Base-by-base conservation (phyloP, 495 filamentous ascomycete genomes). In the Tuber melanosporum region DNA sequence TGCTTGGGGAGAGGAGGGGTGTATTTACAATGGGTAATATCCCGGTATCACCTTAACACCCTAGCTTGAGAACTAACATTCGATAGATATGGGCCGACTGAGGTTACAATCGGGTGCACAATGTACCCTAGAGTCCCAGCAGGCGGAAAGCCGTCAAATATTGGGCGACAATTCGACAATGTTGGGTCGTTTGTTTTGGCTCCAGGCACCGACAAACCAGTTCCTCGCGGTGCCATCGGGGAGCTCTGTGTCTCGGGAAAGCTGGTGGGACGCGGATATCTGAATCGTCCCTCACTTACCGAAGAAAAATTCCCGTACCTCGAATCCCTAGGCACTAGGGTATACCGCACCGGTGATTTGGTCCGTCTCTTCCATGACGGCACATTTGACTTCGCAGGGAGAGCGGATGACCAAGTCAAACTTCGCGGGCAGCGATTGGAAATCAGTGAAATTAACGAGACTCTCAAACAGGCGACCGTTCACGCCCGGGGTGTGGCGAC, bases 221-320 rank as follows among this genome's bases (percentile, higher is more conserved):
- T 94, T 12, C 84, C 94, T 9, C 87, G 90, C n/a, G 94, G 94
- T 9, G 91, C 89, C 12, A 87, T 95, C 46, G 94, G 94, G 36
- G 94, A 98, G 82, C 88, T 98, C 8, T 97, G 93, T 80, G 90
- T 97, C 45, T 92, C 91, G 8, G 94, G 94, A 0, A 91, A 90
- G 75, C 86, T 98, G 8, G 93, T 98, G 46, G 94, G 91, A 10
- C 93, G 91, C 79, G 94, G 94, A 0, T 98, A 98, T 79, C 86
- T 95, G 57, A 94, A 94, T 66, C 88, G 93, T 6, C 87, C 89
- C 4, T 89, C 93, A 45, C 85, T 93, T 42, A 93, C 91, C 0
- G 70, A 83, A 2, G 88, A 92, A 76, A 86, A 87, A 49, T 93
- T 93, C 78, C 91, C 90, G 0, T 86, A 83, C 1, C 81, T 93